Evolutionary conservation across 2,329 filamentous ascomycete species (phyloP), one percentile per base, ranked within the genome.

Genomic region (Neoascochyta sp.): DNA sequence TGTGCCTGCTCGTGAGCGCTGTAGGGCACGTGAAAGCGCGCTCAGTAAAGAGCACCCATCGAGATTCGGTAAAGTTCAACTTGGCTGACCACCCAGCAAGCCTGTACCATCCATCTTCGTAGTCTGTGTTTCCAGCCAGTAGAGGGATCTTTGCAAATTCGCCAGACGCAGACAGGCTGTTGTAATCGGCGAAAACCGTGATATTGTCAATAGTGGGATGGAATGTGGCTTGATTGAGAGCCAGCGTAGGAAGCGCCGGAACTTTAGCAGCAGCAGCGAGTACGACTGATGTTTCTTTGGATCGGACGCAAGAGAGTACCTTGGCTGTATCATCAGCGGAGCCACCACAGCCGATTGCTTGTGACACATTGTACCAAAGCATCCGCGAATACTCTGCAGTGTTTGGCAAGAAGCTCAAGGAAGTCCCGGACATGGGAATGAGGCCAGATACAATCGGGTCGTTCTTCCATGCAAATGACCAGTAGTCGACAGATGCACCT

Each of bases 391-490:
- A 41, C 8, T 52, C 42, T 12, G 39, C 45, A 1, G 52, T 61
- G 20, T 53, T 55, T 6, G 41, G 43, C 22, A 45, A 25, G 25
- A 52, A 60, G 35, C 54, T 54, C 22, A 62, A 45, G 2, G 60
- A 65, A 3, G 64, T 70, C 3, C 73, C 73, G 4, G 71, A 75
- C 17, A 66, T 60, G 3, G 66, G 54, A 32, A 75, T 69, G 7
- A 73, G 52, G 3, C 63, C 70, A 5, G 60, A 50, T n/a, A 66
- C 65, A 9, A 76, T 74, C 5, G 73, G 70, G 15, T 75, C 67
- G 0, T 64, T 29, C 6, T 45, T 43, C 32, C 66, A 73, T 0
- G 71, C 66, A 29, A 71, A 76, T 0, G 66, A 57, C 59, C 65
- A 72, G 46, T 68, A 70, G 39, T 74, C 71, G 0, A 68, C 67